Evolutionary conservation across 179 eudicot genomes (phyloP), one percentile per base, ranked within the genome.

Genomic region (Beta corolliflora): DNA sequence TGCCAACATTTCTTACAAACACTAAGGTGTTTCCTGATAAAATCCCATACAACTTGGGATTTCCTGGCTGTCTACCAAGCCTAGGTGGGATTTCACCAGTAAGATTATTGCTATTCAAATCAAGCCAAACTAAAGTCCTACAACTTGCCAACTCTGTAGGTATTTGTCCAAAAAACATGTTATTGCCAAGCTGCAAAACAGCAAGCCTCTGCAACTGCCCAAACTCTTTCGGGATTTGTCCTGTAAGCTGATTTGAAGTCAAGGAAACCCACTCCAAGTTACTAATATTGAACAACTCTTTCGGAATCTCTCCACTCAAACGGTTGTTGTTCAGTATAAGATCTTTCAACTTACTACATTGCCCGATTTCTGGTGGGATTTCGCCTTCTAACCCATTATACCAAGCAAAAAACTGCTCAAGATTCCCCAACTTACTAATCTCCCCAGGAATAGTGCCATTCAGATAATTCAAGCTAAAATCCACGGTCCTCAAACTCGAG

Each of bases 51-150:
- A 94, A 78, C 52, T 82, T 85, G 2, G 97, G 92, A 80, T 86
- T 90, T 5, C 98, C 99, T 18, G 81, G 82, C 83, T 96, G 98
- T 77, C 99, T 81, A 0, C 98, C 99, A 0, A 96, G 88, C 74
- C 92, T 88, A 36, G 93, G 84, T 13, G 99, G 99, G 79, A 96
- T 91, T 84, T 94, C 98, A 46, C 98, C 99, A 0, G 90, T 89
- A 15, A 94, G 88, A 81, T 83, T 85, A 82, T 96, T 96, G 86
- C 92, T 92, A 83, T 88, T 94, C 89, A 96, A 81, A 79, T 96
- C 99, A 75, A 96, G 83, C 99, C 99, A 96, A 41, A 96, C 98
- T 83, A 96, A 84, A 68, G 95, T 96, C 84, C 86, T 93, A 85
- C 97, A 94, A 53, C 86, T 86, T 31, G 79, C 91, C 54, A 96